These are phyloP conservation scores for Dactylellina parvicollis DNA, from an alignment of 2,329 filamentous ascomycete species.

Conservation along the genomic window DNA sequence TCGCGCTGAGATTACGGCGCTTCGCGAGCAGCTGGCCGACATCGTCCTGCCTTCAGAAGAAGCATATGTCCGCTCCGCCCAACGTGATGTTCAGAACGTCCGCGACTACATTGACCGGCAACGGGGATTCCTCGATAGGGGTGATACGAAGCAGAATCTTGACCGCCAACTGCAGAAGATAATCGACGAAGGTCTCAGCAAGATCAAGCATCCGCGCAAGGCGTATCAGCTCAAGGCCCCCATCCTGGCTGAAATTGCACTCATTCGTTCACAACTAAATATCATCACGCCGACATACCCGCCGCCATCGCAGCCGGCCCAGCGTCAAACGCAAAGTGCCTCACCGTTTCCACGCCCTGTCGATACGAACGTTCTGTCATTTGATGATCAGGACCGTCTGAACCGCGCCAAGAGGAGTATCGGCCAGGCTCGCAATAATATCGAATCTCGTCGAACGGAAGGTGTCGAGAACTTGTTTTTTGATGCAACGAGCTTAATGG, in stretches of 20 bases:
- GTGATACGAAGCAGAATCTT: slow-evolving; percentile 19
- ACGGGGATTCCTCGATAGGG: slow-evolving; percentile 13
- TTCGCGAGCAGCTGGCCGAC: slow-evolving; percentile 15
- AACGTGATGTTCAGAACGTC: slow-evolving; percentile 28
- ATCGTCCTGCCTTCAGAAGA: slow-evolving; percentile 23
- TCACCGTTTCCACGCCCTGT: slow-evolving; percentile 2
- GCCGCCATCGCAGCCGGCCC: background rate
- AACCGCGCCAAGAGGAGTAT: slow-evolving; percentile 29
- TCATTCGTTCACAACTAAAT: slow-evolving; percentile 22
- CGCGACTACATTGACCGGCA: slow-evolving; percentile 32
- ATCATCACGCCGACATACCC: slow-evolving; percentile 10
- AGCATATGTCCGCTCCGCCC: slow-evolving; percentile 17
- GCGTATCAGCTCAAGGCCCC: slow-evolving; percentile 30
- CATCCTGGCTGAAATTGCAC: slow-evolving; percentile 25
- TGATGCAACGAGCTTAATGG: slow-evolving; percentile 20
- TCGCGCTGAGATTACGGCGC: slow-evolving; percentile 19
- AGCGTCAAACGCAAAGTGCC: background rate
- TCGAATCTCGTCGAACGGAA: slow-evolving; percentile 32
- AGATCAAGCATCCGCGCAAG: slow-evolving; percentile 20
- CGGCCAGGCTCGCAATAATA: slow-evolving; percentile 33
- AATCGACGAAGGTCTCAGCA: slow-evolving; percentile 29
- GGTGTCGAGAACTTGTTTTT: slow-evolving; percentile 36
- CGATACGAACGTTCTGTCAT: slow-evolving; percentile 9
- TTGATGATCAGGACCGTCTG: slow-evolving; percentile 27
- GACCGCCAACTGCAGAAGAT: slow-evolving; percentile 24